A percentile compares a stretch with the other conserved stretches of the same genome.
These are phyloP conservation scores for Citrus reticulata DNA, from an alignment of 345 rosid genomes.

Conservation along the genomic window DNA sequence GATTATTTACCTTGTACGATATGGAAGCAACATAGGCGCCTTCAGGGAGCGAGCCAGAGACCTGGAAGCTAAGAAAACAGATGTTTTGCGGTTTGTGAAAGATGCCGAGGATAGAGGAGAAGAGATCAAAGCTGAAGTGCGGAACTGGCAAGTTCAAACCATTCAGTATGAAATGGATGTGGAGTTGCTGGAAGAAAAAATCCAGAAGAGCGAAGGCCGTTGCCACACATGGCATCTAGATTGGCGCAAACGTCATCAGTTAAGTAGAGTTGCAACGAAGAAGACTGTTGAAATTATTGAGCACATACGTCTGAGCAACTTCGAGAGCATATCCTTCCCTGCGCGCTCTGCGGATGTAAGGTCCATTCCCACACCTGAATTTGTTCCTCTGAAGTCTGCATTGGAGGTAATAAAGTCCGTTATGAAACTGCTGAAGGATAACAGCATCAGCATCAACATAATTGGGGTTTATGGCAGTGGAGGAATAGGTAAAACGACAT, in stretches of 20 bases:
- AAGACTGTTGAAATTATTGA: neutral
- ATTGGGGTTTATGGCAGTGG: neutral
- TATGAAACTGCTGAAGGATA: neutral
- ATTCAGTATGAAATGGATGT: neutral
- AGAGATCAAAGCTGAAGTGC: conserved; percentile 2
- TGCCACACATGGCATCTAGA: neutral
- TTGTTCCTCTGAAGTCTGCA: neutral
- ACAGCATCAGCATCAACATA: neutral
- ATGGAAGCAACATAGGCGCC: neutral
- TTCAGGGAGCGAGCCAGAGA: neutral
- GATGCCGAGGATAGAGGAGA: neutral
- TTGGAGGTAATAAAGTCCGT: neutral
- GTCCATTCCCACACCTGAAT: neutral
- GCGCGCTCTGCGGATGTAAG: neutral
- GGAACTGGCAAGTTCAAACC: neutral
- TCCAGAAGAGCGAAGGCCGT: neutral
- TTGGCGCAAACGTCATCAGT: neutral
- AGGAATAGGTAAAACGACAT: neutral
- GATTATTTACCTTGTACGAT: neutral
- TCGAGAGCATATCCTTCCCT: neutral
- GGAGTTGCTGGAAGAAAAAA: neutral
- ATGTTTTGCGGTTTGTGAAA: neutral
- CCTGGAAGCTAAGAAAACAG: neutral
- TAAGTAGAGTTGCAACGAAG: neutral
- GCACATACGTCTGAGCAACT: neutral